phyloP scores from a whole-genome alignment of 306 rosid species.

The Castanea crenata region DNA sequence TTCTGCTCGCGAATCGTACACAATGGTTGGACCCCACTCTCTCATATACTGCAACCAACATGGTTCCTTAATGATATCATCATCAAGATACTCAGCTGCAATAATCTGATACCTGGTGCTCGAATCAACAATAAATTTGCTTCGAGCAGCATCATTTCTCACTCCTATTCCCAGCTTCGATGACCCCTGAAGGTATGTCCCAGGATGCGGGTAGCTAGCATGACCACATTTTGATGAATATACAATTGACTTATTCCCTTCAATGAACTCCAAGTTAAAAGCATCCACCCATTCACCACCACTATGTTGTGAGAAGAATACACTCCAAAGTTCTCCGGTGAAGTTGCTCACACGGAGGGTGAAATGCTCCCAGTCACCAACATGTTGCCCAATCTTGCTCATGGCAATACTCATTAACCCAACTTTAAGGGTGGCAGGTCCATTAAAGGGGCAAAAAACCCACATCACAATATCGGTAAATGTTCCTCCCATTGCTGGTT shows the following conservation, averaged over 20 bases:
- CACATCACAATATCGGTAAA: slow-evolving; percentile 79
- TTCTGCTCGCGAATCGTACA: slow-evolving; percentile 62
- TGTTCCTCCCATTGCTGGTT: slow-evolving; percentile 77
- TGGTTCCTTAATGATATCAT: slow-evolving; percentile 68
- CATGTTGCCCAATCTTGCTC: slow-evolving; percentile 82
- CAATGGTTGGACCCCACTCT: slow-evolving; percentile 91
- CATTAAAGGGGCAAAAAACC: slow-evolving; percentile 78
- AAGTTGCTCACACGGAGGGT: slow-evolving; percentile 89
- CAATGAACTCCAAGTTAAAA: slow-evolving; percentile 62
- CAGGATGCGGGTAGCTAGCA: slow-evolving; percentile 86
- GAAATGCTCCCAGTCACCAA: slow-evolving; percentile 98
- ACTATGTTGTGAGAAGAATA: slow-evolving; percentile 85
- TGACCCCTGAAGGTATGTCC: slow-evolving; percentile 81
- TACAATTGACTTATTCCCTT: slow-evolving; percentile 67
- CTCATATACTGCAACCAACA: slow-evolving; percentile 94
- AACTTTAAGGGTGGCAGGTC: slow-evolving; percentile 59
- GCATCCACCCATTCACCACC: slow-evolving; percentile 86
- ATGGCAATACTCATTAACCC: slow-evolving; percentile 57
- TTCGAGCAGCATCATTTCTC: slow-evolving; percentile 70
- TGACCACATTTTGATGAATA: slow-evolving; percentile 91
- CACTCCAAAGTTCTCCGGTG: slow-evolving; percentile 79
- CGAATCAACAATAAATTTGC: slow-evolving; percentile 66
- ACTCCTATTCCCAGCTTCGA: slow-evolving; percentile 73
- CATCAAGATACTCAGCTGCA: slow-evolving; percentile 87
- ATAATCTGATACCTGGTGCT: slow-evolving; percentile 63